Evolutionary conservation across 768 basidiomycete species (phyloP).

Genomic region (Xerocomus brunneocitrinus): DNA sequence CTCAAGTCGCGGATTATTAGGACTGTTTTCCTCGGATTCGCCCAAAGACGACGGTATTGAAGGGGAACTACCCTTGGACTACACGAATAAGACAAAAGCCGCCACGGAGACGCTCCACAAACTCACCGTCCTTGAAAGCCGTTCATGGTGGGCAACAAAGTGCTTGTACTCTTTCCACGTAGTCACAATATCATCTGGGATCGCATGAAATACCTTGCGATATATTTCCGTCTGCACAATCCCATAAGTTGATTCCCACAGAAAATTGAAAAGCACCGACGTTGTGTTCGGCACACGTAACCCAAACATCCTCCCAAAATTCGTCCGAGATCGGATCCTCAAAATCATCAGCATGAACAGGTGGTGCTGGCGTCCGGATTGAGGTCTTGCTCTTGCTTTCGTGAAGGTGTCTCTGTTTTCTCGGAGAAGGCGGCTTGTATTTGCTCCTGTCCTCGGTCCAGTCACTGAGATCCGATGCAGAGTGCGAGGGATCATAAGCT

Average conservation of each 20-base stretch:
- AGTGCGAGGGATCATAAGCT: conserved; percentile 46
- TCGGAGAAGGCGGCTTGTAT: conserved; percentile 44
- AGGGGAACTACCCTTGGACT: conserved; percentile 42
- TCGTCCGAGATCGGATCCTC: conserved; percentile 82
- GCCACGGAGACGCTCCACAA: background rate
- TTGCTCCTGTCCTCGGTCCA: conserved; percentile 46
- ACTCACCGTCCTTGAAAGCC: conserved; percentile 63
- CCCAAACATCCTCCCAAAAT: conserved; percentile 92
- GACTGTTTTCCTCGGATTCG: conserved; percentile 45
- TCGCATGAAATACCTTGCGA: conserved; percentile 89
- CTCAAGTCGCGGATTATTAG: conserved; percentile 8
- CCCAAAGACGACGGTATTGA: conserved; percentile 48
- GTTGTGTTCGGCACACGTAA: conserved; percentile 82
- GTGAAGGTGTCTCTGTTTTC: conserved; percentile 56
- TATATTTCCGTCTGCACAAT: conserved; percentile 81
- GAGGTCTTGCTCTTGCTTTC: conserved; percentile 53
- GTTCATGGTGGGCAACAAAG: conserved; percentile 72
- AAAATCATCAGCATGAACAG: conserved; percentile 71
- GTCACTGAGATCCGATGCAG: conserved; percentile 41
- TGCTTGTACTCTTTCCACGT: conserved; percentile 97
- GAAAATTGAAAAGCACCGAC: conserved; percentile 41
- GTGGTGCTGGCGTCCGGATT: conserved; percentile 63
- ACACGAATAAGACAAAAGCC: conserved; percentile 1
- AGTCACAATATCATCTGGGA: conserved; percentile 88
- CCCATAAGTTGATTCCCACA: background rate